Conservation (phyloP, 352 stramenopile genomes). For the Globisporangium heterothallicum region DNA sequence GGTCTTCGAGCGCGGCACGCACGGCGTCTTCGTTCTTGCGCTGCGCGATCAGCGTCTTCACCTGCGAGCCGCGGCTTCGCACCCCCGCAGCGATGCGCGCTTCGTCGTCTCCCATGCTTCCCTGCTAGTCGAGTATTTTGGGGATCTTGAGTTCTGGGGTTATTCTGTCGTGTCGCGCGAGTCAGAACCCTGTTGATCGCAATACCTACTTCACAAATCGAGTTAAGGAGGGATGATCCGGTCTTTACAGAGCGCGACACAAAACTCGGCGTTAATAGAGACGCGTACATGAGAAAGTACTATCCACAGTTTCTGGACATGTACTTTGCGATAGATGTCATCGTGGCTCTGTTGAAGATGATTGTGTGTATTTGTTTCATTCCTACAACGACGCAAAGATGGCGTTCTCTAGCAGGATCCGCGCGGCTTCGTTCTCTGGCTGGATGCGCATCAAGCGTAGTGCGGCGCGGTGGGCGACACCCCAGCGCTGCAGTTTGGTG, state of each 20-base stretch:
- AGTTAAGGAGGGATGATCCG: too few relatives aligned
- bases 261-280: too few relatives aligned
- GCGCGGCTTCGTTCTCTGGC: conserved; percentile 57
- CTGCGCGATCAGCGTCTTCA: conserved; percentile 67
- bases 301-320: too few relatives aligned
- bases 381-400: conserved; percentile 44
- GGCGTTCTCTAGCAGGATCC: conserved; percentile 60
- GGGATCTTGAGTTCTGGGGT: too few relatives aligned
- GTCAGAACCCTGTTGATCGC: not conserved
- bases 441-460: conserved; percentile 54
- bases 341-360: too few relatives aligned
- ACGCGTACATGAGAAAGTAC: too few relatives aligned
- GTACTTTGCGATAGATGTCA: too few relatives aligned
- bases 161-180: not conserved
- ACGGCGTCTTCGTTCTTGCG: conserved; percentile 82
- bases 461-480: conserved; percentile 45
- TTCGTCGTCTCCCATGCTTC: conserved; percentile 30
- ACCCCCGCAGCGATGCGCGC: conserved; percentile 46
- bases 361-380: too few relatives aligned
- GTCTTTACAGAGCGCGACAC: too few relatives aligned
- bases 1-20: conserved; percentile 61
- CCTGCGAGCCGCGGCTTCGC: conserved; percentile 50
- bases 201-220: too few relatives aligned
- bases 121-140: not conserved
- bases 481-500: conserved; percentile 59